These are phyloP conservation scores for Mentha longifolia DNA, from an alignment of 257 asterid species.

Conservation along the genomic window DNA sequence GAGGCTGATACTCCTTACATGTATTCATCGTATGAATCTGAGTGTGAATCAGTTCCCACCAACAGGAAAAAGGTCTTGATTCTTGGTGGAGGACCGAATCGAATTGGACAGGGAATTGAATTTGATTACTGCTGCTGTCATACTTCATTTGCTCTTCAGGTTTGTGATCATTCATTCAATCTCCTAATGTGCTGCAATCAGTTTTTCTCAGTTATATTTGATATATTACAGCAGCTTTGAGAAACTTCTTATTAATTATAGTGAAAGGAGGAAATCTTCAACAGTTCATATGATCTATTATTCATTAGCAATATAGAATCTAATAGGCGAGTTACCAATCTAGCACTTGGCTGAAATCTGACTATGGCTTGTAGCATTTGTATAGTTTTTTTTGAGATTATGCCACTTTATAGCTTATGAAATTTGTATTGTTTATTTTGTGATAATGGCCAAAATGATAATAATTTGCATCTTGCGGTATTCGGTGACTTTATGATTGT, in stretches of 20 bases:
- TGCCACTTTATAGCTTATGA: neutral
- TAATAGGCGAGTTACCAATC: slow-evolving; percentile 15
- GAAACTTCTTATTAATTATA: too few species aligned
- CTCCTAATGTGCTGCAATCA: slow-evolving; percentile 29
- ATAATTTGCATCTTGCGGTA: neutral
- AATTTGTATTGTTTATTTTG: neutral
- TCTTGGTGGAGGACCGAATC: slow-evolving; percentile 98
- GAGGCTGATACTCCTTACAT: slow-evolving; percentile 98
- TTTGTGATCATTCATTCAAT: slow-evolving; percentile 37
- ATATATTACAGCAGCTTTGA: too few species aligned
- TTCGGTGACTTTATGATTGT: neutral
- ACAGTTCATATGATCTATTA: slow-evolving; percentile 3
- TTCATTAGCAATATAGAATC: slow-evolving; percentile 4
- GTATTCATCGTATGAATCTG: slow-evolving; percentile 88
- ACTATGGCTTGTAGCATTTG: neutral
- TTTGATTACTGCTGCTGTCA: slow-evolving; percentile 99
- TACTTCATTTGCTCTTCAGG: slow-evolving; percentile 97
- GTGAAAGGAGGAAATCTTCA: too few species aligned
- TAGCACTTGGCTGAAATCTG: slow-evolving; percentile 10
- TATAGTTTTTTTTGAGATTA: too few species aligned
- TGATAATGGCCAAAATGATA: neutral
- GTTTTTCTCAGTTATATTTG: too few species aligned
- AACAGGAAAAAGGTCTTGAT: slow-evolving; percentile 79
- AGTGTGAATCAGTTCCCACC: slow-evolving; percentile 92
- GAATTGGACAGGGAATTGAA: slow-evolving; percentile 98